phyloP scores from a whole-genome alignment of 2,329 filamentous ascomycete genomes.

The Paramyrothecium sp. region DNA sequence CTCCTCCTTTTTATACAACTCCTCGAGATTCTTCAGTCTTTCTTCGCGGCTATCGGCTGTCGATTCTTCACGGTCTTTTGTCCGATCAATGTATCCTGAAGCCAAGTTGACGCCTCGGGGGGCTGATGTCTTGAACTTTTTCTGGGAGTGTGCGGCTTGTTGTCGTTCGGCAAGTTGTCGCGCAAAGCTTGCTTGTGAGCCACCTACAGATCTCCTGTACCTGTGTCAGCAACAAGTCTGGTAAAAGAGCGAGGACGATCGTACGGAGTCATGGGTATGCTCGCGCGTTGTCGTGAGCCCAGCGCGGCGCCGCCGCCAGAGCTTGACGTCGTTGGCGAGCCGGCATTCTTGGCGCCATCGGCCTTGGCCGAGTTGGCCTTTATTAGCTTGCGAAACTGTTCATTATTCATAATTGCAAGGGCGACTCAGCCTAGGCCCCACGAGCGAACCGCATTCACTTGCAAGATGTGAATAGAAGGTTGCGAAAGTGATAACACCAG shows the following conservation, averaged over 20 bases:
- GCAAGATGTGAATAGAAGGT: too few species aligned
- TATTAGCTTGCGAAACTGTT: conserved; percentile 84
- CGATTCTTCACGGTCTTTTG: conserved; percentile 59
- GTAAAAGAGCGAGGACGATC: conserved; percentile 24
- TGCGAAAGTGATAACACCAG: background rate
- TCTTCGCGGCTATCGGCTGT: conserved; percentile 55
- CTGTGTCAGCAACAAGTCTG: conserved; percentile 18
- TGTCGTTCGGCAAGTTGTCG: conserved; percentile 78
- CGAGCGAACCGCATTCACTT: too few species aligned
- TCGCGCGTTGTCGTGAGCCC: conserved; percentile 75
- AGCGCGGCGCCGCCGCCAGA: conserved; percentile 47
- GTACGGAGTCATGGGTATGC: conserved; percentile 93
- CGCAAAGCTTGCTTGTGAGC: conserved; percentile 68
- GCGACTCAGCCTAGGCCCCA: background rate
- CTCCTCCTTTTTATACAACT: conserved; percentile 78
- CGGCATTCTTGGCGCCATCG: conserved; percentile 41
- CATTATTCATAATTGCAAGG: conserved; percentile 75
- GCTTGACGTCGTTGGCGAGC: conserved; percentile 32
- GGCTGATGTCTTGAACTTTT: conserved; percentile 74
- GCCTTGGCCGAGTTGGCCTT: conserved; percentile 45
- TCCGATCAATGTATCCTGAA: conserved; percentile 80
- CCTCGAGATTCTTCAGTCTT: conserved; percentile 75
- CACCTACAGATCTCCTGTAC: conserved; percentile 60
- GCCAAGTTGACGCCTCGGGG: conserved; percentile 83
- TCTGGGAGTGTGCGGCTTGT: conserved; percentile 53